Evolutionary conservation across 352 stramenopile species (phyloP).

Genomic region (Globisporangium perplexum): DNA sequence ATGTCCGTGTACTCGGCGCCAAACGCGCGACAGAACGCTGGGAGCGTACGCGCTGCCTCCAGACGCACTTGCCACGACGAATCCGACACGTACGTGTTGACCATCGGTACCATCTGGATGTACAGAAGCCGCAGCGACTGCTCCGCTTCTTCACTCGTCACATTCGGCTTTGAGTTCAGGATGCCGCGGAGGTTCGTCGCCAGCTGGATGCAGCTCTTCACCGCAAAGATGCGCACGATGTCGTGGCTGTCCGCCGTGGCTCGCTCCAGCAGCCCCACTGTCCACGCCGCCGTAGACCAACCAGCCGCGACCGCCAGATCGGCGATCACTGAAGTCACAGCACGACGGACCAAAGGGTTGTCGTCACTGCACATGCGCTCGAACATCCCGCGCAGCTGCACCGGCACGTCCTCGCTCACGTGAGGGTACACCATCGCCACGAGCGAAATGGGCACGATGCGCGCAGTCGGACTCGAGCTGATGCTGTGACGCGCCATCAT

Average conservation of each 20-base stretch:
- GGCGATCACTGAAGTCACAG: constrained; percentile 79
- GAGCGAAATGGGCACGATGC: constrained; percentile 78
- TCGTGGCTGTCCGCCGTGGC: constrained; percentile 78
- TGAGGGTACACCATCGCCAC: constrained; percentile 73
- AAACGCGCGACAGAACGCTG: constrained; percentile 72
- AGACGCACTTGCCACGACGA: constrained; percentile 86
- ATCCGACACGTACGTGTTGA: constrained; percentile 86
- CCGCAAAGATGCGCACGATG: constrained; percentile 84
- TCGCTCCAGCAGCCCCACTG: constrained; percentile 76
- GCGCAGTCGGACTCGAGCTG: constrained; percentile 75
- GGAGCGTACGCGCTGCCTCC: constrained; percentile 67
- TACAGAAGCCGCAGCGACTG: constrained; percentile 60
- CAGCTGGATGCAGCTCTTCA: constrained; percentile 78
- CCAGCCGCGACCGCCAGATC: constrained; percentile 59
- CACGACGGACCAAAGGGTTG: constrained; percentile 77
- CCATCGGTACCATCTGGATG: constrained; percentile 81
- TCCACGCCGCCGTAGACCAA: constrained; percentile 50
- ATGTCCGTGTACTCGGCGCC: constrained; percentile 76
- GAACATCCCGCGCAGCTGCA: constrained; percentile 84
- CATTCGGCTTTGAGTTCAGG: constrained; percentile 20
- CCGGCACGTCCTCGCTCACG: constrained; percentile 58
- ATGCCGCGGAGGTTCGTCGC: constrained; percentile 54
- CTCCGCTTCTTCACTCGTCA: constrained; percentile 30
- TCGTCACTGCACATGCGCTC: constrained; percentile 86
- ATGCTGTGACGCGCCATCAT: constrained; percentile 82